Conservation (phyloP, 2,329 filamentous ascomycete genomes). For the Thielaviopsis populi region DNA sequence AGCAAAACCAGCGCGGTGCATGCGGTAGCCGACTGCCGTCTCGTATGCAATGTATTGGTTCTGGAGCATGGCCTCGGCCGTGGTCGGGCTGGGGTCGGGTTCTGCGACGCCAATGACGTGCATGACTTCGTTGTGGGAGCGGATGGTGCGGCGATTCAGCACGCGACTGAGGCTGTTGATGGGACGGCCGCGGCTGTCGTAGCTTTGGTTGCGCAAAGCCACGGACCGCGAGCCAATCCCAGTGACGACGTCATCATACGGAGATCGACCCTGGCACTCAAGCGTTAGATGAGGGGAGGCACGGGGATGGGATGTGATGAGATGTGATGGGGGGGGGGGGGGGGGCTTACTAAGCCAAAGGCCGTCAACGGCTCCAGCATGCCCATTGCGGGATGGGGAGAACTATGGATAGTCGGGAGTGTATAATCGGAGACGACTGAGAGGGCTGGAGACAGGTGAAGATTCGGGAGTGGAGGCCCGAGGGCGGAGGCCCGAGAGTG, state of each 20-base stretch:
- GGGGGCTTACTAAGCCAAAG: conserved; percentile 35
- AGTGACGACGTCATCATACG: conserved; percentile 41
- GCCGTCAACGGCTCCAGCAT: conserved; percentile 42
- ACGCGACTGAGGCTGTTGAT: conserved; percentile 39
- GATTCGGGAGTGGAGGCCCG: no score
- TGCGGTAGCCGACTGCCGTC: conserved; percentile 29
- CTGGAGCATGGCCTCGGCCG: conserved; percentile 28
- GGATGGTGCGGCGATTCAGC: conserved; percentile 41
- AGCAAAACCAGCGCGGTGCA: conserved; percentile 25
- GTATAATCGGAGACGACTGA: no score
- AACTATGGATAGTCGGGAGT: no score
- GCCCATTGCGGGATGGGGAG: conserved; percentile 28
- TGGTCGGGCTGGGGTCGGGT: conserved; percentile 32
- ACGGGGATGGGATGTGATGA: not conserved
- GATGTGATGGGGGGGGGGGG: no score
- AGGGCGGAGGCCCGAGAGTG: no score
- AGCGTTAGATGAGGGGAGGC: not conserved
- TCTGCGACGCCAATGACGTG: conserved; percentile 47
- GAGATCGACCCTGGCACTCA: conserved; percentile 37
- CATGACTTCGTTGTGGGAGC: conserved; percentile 50
- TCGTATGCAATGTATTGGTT: conserved; percentile 32
- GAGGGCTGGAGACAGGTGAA: not conserved
- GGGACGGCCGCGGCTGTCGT: conserved; percentile 41
- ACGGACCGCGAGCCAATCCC: conserved; percentile 32
- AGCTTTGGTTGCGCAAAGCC: conserved; percentile 32